These are phyloP conservation scores for Furcasterigmium sp. DNA, from an alignment of 2,329 filamentous ascomycete species.

Conservation along the genomic window DNA sequence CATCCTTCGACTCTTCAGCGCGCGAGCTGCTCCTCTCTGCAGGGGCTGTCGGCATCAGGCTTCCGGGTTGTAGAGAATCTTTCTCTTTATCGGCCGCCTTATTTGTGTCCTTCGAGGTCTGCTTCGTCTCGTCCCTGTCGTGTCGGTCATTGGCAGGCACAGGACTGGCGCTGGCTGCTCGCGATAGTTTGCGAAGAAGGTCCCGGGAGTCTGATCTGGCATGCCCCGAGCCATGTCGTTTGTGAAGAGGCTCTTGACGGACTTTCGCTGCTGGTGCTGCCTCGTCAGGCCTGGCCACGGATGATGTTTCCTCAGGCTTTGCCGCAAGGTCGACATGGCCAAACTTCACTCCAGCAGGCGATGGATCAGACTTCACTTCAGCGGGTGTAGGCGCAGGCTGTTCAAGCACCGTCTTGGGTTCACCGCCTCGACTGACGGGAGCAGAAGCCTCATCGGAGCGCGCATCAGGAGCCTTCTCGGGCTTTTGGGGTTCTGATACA, in stretches of 20 bases:
- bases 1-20: conserved; percentile 40
- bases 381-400: background rate
- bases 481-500: too few species aligned
- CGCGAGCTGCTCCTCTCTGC: conserved; percentile 24
- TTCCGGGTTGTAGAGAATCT: too few species aligned
- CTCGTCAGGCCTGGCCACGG: conserved; percentile 12
- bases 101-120: conserved; percentile 2
- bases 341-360: conserved; percentile 23
- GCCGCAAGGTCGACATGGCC: too few species aligned
- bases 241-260: background rate
- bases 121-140: background rate
- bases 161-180: conserved; percentile 41
- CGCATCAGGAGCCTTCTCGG: too few species aligned
- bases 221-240: conserved; percentile 6
- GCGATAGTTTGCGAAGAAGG: conserved; percentile 42
- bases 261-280: conserved; percentile 5
- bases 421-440: too few species aligned
- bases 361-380: background rate
- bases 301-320: conserved; percentile 36
- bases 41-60: too few species aligned
- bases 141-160: conserved; percentile 13
- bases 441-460: too few species aligned
- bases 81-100: conserved; percentile 15
- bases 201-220: conserved; percentile 38
- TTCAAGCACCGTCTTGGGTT: too few species aligned